Evolutionary conservation across 805 yeast species (phyloP), one percentile per base, ranked within the genome.

Genomic region (Cyberlindnera suaveolens): DNA sequence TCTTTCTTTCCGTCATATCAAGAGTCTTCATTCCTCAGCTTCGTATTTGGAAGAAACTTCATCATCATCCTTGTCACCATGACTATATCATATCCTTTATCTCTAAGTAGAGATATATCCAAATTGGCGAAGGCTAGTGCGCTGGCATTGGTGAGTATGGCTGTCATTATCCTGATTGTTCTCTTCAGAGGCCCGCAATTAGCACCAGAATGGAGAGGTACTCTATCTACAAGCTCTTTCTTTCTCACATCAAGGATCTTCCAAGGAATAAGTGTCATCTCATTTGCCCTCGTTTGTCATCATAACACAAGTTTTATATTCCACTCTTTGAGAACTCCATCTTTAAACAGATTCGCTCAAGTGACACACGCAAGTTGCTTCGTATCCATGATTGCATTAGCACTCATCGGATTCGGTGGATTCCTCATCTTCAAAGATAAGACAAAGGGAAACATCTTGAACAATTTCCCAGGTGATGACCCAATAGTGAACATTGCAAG

Each of bases 221-320:
- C 65, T 0, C 64, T 83, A 15, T 45, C 77, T 0, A 45, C 61
- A 11, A 40, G 64, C 34, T 66, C 72, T 30, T 70, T 76, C 66
- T 66, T 86, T 5, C 57, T 87, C 39, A 82, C 82, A 49, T 62
- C 71, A 11, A 78, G 80, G 34, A 66, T 90, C 4, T 87, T 90
- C 59, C 96, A 90, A 62, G 96, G 96, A 3, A 79, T 90, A 23
- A 82, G 93, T n/a, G 96, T 90, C 39, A 87, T 90, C 29, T 88
- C 96, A 1, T 90, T 90, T 67, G 98, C 98, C 2, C 73, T 91
- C 51, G 97, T 90, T 4, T 90, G 98, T 58, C 98, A 90, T 58
- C 98, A 90, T 62, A 90, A 90, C 60, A 88, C 97, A 0, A 78
- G 91, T 26, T 84, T 90, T 56, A 91, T 90, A 36, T 90, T 82